Conservation (phyloP, 164 flowering plant species). For the Vitis labrusca region DNA sequence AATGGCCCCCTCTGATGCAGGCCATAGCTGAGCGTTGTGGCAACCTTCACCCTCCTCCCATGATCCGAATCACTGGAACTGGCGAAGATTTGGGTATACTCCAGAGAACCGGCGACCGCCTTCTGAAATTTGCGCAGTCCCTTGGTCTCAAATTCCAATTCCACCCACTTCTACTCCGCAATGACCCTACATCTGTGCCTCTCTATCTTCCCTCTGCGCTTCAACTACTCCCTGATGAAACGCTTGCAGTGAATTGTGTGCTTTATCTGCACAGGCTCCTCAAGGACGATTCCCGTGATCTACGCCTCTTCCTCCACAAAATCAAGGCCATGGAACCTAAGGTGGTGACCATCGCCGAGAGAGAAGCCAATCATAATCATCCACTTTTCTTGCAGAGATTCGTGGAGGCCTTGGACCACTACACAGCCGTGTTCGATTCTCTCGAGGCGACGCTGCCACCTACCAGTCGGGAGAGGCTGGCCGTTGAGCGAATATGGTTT, state of each 20-base stretch:
- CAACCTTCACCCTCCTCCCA: slow-evolving; percentile 37
- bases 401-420: slow-evolving; percentile 73
- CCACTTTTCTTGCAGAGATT: slow-evolving; percentile 62
- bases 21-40: slow-evolving; percentile 59
- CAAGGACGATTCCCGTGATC: slow-evolving; percentile 29
- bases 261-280: slow-evolving; percentile 64
- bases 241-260: slow-evolving; percentile 75
- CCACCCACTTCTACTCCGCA: slow-evolving; percentile 51
- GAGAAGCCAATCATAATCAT: slow-evolving; percentile 73
- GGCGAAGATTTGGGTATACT: slow-evolving; percentile 59
- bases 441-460: slow-evolving; percentile 90
- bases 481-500: slow-evolving; percentile 79
- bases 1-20: slow-evolving; percentile 95
- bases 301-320: slow-evolving; percentile 43
- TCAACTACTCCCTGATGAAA: slow-evolving; percentile 47
- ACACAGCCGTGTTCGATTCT: slow-evolving; percentile 75
- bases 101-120: slow-evolving; percentile 72
- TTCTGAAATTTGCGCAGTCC: slow-evolving; percentile 66
- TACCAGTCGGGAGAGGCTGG: slow-evolving; percentile 63
- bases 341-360: slow-evolving; percentile 74
- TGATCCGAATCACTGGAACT: slow-evolving; percentile 76
- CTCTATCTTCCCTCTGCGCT: slow-evolving; percentile 31
- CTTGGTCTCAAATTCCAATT: slow-evolving; percentile 80
- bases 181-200: slow-evolving; percentile 18
- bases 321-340: slow-evolving; percentile 71